phyloP scores from a whole-genome alignment of 2,329 filamentous ascomycete species.

The Penicillium sp. region DNA sequence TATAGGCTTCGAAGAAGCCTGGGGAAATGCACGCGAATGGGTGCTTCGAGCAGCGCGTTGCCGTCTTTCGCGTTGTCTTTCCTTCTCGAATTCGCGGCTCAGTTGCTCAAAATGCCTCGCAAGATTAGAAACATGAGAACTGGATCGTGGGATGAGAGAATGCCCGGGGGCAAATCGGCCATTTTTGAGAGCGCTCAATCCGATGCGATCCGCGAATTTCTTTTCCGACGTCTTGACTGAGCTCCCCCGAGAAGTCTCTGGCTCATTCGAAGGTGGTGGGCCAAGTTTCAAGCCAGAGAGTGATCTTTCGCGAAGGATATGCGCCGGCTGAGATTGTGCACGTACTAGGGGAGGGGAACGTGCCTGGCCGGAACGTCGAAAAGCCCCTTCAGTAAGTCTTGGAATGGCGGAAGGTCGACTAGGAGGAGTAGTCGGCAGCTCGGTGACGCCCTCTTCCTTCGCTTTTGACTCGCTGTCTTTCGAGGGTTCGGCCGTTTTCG shows the following conservation, averaged over 20 bases:
- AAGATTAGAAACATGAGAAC: constrained; percentile 79
- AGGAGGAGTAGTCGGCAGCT: constrained; percentile 22
- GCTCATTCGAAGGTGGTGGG: constrained; percentile 19
- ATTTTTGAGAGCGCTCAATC: constrained; percentile 60
- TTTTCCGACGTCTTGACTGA: constrained; percentile 55
- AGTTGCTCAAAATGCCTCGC: constrained; percentile 95
- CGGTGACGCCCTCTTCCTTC: constrained; percentile 13
- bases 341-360: constrained; percentile 47
- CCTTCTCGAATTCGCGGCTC: constrained; percentile 92
- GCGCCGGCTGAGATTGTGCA: constrained; percentile 49
- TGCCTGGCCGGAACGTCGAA: constrained; percentile 35
- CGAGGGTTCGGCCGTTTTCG: constrained; percentile 6
- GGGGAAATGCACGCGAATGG: constrained; percentile 75
- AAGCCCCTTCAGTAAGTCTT: constrained; percentile 34
- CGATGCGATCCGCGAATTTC: constrained; percentile 68
- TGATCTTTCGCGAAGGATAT: constrained; percentile 30
- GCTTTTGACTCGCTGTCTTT: constrained; percentile 8
- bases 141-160: constrained; percentile 84
- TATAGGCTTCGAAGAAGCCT: constrained; percentile 88
- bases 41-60: constrained; percentile 71
- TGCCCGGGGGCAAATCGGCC: constrained; percentile 45
- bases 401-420: constrained; percentile 38
- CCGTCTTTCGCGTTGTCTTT: constrained; percentile 78
- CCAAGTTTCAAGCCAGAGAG: constrained; percentile 21
- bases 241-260: constrained; percentile 21